Evolutionary conservation across 768 basidiomycete species (phyloP), one percentile per base, ranked within the genome.

Genomic region (Rhizopogon salebrosus): DNA sequence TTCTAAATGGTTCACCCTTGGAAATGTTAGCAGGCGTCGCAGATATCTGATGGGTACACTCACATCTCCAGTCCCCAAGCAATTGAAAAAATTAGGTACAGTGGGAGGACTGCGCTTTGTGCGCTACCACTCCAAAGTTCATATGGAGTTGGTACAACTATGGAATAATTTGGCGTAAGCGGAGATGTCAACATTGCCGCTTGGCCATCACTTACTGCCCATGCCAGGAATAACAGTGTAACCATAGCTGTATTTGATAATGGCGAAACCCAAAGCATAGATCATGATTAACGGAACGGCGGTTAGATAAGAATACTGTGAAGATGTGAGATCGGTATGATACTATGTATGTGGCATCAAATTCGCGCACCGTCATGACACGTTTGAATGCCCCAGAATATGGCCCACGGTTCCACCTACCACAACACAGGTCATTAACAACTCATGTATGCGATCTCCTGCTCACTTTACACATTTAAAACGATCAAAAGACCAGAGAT

Each of bases 51-150:
- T 16, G 26, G 20, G 10, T 1, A 45, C 1, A 57, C 84, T 56
- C 67, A 90, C 89, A 89, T 82, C 69, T 92, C 90, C 22, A 90
- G 65, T 56, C 74, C 73, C 90, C 89, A 93, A 1, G 73, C 80
- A 6, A 89, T 27, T 0, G 89, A 76, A 54, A 87, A 83, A 22
- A 77, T 57, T 2, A 93, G 67, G 55, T 76, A 78, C 14, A 92
- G 68, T 0, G 91, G 90, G 45, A 91, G 75, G 40, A 88, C 79
- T 3, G 80, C 78, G 9, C 57, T 60, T 60, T 66, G 72, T 14
- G 80, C 70, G 1, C 60, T 23, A 16, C 67, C 58, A 3, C 73
- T 66, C 89, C 88, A 92, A 8, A 79, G 49, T 29, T 72, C 56
- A 58, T 75, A 80, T 0, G 89, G 90, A 46, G 75, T 85, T 1